Base-by-base conservation (phyloP, 352 stramenopile species). In the Pythium guiyangense region DNA sequence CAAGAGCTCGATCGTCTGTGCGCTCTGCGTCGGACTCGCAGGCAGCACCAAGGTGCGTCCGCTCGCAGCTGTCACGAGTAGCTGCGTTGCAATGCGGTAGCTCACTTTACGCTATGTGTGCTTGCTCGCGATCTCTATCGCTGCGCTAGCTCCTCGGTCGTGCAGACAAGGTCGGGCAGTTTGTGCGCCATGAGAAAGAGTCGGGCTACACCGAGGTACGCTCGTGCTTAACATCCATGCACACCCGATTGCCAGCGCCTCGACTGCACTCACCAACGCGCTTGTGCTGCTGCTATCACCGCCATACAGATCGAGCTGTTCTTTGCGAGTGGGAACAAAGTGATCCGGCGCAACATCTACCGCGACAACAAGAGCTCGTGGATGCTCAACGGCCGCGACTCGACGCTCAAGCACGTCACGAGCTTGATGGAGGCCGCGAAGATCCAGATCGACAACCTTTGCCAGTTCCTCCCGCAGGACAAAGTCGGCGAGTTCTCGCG, bases 391-490 rank as follows among this genome's bases (percentile, higher is more conserved):
- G 82, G 77, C 18, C 77, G 67, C 26, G 79, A 90, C 49, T 64
- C 76, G 29, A 88, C 78, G 44, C 74, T 89, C 5, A 91, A 88
- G 58, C 73, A 79, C 12, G 71, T 96, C 27, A 70, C 64, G 8
- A 68, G 88, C 15, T 58, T 98, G 6, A 94, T 98, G 56, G 64
- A 86, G 40, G 63, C 74, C 17, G 74, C 90, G n/a, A 84, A 94
- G 39, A 99, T 99, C 60, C 83, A 97, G 60, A 96, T 99, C 66
- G 93, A 98, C 70, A 99, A 99, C 64, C 77, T 99, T 35, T 99
- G 96, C 59, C 98, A 98, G 47, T 99, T 99, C 62, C 68, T 99
- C 25, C 97, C 97, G 2, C 97, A 99, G 69, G 96, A 99, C 64
- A 97, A 96, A 68, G 96, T 96, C 18, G 84, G 86, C 52, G 84